Evolutionary conservation across 169 alveolate species (phyloP).

Genomic region (Cyclospora cayetanensis): DNA sequence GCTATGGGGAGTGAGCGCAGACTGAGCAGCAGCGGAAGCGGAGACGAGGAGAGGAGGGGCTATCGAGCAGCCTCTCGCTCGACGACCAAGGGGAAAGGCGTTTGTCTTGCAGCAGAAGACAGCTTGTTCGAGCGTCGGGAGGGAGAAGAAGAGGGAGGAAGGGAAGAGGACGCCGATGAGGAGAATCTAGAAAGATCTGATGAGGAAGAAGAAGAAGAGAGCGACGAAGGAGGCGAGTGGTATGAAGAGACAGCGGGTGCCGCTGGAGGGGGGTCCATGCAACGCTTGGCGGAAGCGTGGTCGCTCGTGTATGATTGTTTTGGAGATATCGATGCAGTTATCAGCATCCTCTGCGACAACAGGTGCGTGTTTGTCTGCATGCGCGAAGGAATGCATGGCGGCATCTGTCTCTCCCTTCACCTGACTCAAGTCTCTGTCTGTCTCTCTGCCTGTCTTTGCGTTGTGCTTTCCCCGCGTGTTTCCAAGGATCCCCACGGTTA

Average conservation of each 20-base stretch:
- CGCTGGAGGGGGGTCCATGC: background rate
- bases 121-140: background rate
- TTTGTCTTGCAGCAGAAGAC: background rate
- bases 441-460: no score
- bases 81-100: background rate
- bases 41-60: background rate
- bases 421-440: no score
- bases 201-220: constrained; percentile 23
- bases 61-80: background rate
- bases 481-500: no score
- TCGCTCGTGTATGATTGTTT: constrained; percentile 50
- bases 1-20: background rate
- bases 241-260: background rate
- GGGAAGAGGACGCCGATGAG: background rate
- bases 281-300: constrained; percentile 31
- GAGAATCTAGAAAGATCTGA: background rate
- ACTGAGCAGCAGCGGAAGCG: background rate
- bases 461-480: no score
- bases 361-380: no score
- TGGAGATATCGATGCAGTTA: constrained; percentile 59
- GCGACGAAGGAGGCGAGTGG: background rate
- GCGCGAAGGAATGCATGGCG: no score
- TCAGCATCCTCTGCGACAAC: constrained; percentile 41
- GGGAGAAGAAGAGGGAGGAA: background rate
- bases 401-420: no score